phyloP scores from a whole-genome alignment of 108 stramenopile species.

The Nannochloropsis gaditana region DNA sequence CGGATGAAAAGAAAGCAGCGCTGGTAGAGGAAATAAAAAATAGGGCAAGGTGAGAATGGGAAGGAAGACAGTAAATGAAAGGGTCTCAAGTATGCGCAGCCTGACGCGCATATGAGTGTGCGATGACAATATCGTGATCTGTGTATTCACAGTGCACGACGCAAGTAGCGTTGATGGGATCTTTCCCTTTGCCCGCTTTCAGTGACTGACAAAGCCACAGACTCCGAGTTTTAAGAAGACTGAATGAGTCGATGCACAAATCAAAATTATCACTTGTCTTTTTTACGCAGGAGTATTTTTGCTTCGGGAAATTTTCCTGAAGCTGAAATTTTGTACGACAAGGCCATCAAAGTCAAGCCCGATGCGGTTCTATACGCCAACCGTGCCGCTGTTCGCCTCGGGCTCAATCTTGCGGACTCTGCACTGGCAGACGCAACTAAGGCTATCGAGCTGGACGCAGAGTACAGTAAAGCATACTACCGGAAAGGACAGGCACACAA shows the following conservation, averaged over 20 bases:
- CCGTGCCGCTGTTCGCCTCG: conserved; percentile 1
- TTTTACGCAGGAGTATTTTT: conserved; percentile 32
- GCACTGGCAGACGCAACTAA: conserved; percentile 17
- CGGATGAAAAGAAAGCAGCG: conserved; percentile 28
- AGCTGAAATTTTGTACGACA: conserved; percentile 45
- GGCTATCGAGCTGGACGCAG: conserved; percentile 32
- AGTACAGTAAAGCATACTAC: conserved; percentile 41
- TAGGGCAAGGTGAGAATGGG: conserved; percentile 29
- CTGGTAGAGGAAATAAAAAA: conserved; percentile 45
- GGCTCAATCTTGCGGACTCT: background rate
- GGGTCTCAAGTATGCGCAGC: no score
- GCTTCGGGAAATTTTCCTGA: conserved; percentile 36
- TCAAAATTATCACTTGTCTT: no score
- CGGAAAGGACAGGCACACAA: conserved; percentile 38
- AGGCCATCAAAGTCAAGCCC: conserved; percentile 36
- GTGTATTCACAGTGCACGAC: no score
- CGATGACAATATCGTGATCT: no score
- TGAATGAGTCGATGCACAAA: no score
- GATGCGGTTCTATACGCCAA: conserved; percentile 33
- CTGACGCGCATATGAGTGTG: no score
- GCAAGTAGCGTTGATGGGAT: no score
- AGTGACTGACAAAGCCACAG: no score
- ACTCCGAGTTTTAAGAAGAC: no score
- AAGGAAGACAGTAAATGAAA: background rate
- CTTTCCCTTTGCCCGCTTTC: no score